These are phyloP conservation scores for Durusdinium trenchii DNA, from an alignment of 73 alveolate genomes.

Conservation along the genomic window DNA sequence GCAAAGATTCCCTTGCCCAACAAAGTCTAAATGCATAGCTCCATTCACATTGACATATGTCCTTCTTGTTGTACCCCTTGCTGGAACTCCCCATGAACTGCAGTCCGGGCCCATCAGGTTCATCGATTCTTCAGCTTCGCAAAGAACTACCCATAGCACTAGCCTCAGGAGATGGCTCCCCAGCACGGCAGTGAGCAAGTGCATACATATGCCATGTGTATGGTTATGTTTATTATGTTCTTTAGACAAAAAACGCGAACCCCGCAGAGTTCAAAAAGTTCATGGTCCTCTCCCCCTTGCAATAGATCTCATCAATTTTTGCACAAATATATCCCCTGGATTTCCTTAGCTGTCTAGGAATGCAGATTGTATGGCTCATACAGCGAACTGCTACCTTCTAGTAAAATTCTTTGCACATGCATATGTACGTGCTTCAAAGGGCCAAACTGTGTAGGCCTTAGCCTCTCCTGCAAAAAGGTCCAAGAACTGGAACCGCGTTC, in stretches of 20 bases:
- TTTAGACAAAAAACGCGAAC: neutral
- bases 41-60: neutral
- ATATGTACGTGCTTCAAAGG: neutral
- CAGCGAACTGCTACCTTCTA: too few species aligned
- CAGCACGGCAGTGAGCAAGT: too few species aligned
- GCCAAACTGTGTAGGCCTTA: neutral
- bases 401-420: too few species aligned
- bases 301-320: neutral
- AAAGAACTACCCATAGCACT: neutral
- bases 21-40: neutral
- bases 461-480: slow-evolving; percentile 35
- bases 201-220: too few species aligned
- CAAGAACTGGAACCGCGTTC: neutral
- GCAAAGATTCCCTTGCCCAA: neutral
- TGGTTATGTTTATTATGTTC: too few species aligned
- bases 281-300: neutral
- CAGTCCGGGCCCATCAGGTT: slow-evolving; percentile 44
- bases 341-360: neutral
- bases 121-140: neutral
- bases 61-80: neutral
- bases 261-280: neutral
- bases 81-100: slow-evolving; percentile 32
- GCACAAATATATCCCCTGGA: neutral
- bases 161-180: too few species aligned
- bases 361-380: too few species aligned